Evolutionary conservation across 768 basidiomycete genomes (phyloP).

Genomic region (Lactarius psammicola): DNA sequence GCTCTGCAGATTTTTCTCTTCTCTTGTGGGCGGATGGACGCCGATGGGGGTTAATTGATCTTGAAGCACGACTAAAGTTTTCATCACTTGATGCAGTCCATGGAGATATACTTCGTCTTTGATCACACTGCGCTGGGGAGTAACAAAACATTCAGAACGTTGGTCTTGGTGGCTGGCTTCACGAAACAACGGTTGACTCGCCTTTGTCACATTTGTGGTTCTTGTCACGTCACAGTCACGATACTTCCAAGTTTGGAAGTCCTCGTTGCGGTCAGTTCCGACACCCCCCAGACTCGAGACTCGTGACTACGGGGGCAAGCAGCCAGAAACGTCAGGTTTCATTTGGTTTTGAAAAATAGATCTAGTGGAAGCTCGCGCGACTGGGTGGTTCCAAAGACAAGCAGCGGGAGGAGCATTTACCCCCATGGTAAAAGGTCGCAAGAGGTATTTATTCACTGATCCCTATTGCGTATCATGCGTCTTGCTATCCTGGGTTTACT

Average conservation of each 20-base stretch:
- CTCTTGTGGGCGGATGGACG: neutral
- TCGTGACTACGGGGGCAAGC: too few species aligned
- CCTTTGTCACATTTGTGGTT: neutral
- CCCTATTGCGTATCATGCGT: neutral
- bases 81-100: conserved; percentile 17
- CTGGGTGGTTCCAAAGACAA: neutral
- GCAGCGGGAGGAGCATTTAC: neutral
- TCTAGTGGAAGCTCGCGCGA: neutral
- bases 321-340: too few species aligned
- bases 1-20: neutral
- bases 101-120: conserved; percentile 6
- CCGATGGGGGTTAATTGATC: neutral
- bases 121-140: conserved; percentile 17
- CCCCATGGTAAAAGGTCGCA: neutral
- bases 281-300: neutral
- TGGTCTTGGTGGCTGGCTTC: conserved; percentile 5
- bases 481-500: neutral
- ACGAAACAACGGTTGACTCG: conserved; percentile 13
- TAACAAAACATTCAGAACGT: conserved; percentile 12
- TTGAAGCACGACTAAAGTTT: conserved; percentile 14
- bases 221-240: conserved; percentile 1
- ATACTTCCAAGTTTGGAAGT: neutral
- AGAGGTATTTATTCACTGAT: neutral
- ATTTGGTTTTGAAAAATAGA: neutral
- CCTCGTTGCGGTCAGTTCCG: neutral